Conservation (phyloP, 352 stramenopile species). For the Pythium dissotocum region DNA sequence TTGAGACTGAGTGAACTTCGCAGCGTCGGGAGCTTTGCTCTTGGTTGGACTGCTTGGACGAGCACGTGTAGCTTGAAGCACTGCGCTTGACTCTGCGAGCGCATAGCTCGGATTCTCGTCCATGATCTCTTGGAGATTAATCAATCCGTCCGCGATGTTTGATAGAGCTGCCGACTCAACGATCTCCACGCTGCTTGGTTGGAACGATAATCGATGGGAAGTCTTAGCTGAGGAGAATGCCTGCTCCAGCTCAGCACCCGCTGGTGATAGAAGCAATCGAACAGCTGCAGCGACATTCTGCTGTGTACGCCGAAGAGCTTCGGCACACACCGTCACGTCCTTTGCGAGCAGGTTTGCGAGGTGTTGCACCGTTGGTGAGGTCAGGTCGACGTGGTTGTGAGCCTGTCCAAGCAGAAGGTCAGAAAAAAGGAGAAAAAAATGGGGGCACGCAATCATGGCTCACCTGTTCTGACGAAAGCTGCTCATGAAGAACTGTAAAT, state of each 20-base stretch:
- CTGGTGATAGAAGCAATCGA: slow-evolving; percentile 53
- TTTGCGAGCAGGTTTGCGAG: slow-evolving; percentile 53
- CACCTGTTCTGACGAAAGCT: slow-evolving; percentile 19
- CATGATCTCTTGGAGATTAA: slow-evolving; percentile 68
- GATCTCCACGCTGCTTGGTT: not conserved
- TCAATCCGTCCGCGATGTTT: slow-evolving; percentile 23
- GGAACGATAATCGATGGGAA: not conserved
- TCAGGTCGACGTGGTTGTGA: slow-evolving; percentile 21
- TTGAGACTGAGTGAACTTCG: slow-evolving; percentile 33
- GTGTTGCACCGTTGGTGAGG: slow-evolving; percentile 42
- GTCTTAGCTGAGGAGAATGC: not conserved
- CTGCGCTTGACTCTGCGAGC: slow-evolving; percentile 59
- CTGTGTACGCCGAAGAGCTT: slow-evolving; percentile 54
- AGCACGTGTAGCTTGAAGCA: slow-evolving; percentile 27
- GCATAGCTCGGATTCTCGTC: slow-evolving; percentile 83
- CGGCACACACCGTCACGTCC: slow-evolving; percentile 50
- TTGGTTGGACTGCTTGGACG: slow-evolving; percentile 52
- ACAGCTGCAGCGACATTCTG: slow-evolving; percentile 55
- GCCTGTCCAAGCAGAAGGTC: not conserved
- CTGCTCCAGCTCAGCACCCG: slow-evolving; percentile 34
- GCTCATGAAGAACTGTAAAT: slow-evolving; percentile 28
- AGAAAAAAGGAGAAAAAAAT: not conserved
- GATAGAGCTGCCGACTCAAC: not conserved
- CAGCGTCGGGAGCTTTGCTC: slow-evolving; percentile 35
- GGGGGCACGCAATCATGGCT: not conserved